These are phyloP conservation scores for Onygenales sp. DNA, from an alignment of 2,329 filamentous ascomycete species.

Conservation along the genomic window DNA sequence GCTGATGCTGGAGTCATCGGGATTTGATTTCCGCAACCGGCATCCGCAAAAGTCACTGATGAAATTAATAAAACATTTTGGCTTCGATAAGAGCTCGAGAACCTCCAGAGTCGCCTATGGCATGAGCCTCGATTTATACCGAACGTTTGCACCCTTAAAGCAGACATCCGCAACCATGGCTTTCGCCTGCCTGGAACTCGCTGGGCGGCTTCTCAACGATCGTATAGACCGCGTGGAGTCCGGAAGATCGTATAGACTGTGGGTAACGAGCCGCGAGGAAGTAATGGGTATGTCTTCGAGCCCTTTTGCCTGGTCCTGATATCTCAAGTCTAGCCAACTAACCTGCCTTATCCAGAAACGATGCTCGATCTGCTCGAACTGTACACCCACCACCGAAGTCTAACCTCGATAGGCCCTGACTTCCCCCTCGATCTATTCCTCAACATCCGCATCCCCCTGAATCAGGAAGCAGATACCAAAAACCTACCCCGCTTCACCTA, in stretches of 20 bases:
- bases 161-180: constrained; percentile 80
- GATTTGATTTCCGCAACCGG: constrained; percentile 86
- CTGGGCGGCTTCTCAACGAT: constrained; percentile 56
- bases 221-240: constrained; percentile 42
- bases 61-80: constrained; percentile 61
- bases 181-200: constrained; percentile 71
- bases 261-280: constrained; percentile 37
- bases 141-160: constrained; percentile 87
- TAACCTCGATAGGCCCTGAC: constrained; percentile 62
- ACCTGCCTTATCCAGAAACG: constrained; percentile 54
- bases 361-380: constrained; percentile 85
- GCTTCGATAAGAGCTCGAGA: constrained; percentile 35
- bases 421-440: constrained; percentile 73
- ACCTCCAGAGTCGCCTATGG: constrained; percentile 56
- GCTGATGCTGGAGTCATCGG: constrained; percentile 81
- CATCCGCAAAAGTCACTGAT: constrained; percentile 78
- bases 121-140: constrained; percentile 81
- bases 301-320: constrained; percentile 4
- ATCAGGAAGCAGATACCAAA: constrained; percentile 63
- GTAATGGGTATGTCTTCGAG: constrained; percentile 34
- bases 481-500: constrained; percentile 55
- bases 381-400: constrained; percentile 72
- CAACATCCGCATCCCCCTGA: constrained; percentile 74
- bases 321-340: constrained; percentile 23
- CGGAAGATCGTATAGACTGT: constrained; percentile 40